phyloP scores from a whole-genome alignment of 1,284 basidiomycete species.

The Cryptococcus sp. region DNA sequence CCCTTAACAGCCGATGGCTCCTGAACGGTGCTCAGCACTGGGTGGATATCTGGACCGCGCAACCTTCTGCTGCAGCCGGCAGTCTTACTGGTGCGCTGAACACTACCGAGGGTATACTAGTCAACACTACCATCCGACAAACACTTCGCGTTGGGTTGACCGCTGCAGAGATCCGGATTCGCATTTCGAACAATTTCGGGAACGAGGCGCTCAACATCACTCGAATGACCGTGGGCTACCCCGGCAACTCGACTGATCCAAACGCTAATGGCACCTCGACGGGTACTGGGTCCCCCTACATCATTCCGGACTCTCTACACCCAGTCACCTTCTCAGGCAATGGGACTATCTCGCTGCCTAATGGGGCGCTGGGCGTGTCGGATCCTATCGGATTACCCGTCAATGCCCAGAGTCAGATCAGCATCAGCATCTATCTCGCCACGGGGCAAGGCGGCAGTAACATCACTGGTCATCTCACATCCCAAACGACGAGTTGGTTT shows the following conservation, averaged over 20 bases:
- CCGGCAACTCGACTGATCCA: constrained; percentile 22
- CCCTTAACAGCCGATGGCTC: background rate
- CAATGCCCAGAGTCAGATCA: background rate
- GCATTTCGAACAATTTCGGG: constrained; percentile 59
- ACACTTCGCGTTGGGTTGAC: constrained; percentile 56
- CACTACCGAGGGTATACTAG: constrained; percentile 44
- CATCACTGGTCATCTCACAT: constrained; percentile 60
- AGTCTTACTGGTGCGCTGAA: background rate
- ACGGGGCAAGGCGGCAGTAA: constrained; percentile 54
- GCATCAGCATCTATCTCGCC: constrained; percentile 48
- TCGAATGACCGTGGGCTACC: constrained; percentile 55
- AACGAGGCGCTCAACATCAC: constrained; percentile 56
- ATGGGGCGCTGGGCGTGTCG: constrained; percentile 57
- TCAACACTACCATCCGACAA: constrained; percentile 59
- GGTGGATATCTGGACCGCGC: background rate
- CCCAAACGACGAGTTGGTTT: constrained; percentile 57
- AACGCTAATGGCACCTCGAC: constrained; percentile 41
- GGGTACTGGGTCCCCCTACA: constrained; percentile 28
- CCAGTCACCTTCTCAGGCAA: constrained; percentile 45
- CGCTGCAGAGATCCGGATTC: constrained; percentile 55
- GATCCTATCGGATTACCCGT: constrained; percentile 46
- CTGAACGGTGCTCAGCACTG: background rate
- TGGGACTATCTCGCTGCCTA: constrained; percentile 54
- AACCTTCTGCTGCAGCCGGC: background rate
- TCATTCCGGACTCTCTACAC: background rate